Evolutionary conservation across 225 moss, liverwort and hornwort species (phyloP).

Genomic region (Ulota crispa): DNA sequence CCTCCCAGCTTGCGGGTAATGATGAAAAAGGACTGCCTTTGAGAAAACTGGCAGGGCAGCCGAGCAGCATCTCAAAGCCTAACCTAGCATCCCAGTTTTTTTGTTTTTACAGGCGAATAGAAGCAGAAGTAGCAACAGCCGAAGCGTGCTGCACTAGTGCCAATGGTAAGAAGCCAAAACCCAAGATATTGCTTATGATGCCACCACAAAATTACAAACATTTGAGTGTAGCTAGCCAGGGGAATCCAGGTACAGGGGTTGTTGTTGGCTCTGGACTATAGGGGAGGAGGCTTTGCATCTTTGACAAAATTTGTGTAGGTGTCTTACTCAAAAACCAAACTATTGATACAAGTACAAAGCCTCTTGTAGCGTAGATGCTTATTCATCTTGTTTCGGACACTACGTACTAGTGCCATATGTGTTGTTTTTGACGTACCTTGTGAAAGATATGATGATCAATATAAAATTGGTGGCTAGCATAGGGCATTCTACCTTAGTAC

Average conservation of each 20-base stretch:
- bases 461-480: background rate
- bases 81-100: background rate
- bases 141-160: background rate
- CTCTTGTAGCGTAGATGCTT: background rate
- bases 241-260: background rate
- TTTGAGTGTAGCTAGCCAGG: background rate
- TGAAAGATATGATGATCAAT: background rate
- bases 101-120: too few relatives aligned
- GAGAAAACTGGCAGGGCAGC: background rate
- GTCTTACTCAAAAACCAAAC: too few relatives aligned
- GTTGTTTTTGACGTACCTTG: fast-evolving
- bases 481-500: background rate
- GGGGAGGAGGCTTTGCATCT: too few relatives aligned
- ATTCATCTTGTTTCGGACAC: background rate
- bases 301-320: too few relatives aligned
- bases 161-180: slow-evolving; percentile 6
- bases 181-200: too few relatives aligned
- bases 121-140: background rate
- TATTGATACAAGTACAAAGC: too few relatives aligned
- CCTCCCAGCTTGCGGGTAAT: background rate
- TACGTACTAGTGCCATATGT: background rate
- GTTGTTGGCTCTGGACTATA: too few relatives aligned
- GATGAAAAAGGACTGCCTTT: background rate
- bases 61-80: too few relatives aligned
- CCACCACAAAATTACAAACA: background rate